Percentiles rank a stretch among this genome's conserved stretches.
phyloP scores from a whole-genome alignment of 768 basidiomycete genomes.

The Boletus coccyginus region DNA sequence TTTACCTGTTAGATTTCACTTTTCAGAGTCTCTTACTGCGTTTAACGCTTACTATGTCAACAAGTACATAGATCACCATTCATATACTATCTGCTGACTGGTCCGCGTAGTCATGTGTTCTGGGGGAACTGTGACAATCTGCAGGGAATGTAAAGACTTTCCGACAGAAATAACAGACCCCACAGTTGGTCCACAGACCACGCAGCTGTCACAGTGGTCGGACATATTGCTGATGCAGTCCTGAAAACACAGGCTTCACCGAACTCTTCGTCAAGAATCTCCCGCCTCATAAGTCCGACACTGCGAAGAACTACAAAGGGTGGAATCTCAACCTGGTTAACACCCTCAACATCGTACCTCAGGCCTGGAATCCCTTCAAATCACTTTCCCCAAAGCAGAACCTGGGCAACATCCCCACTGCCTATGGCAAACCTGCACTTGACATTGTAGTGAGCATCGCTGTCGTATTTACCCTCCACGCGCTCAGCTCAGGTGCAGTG shows the following conservation, averaged over 20 bases:
- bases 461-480: neutral
- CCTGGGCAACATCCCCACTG: slow-evolving; percentile 8
- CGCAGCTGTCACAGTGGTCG: no score
- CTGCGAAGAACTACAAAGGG: neutral
- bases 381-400: slow-evolving; percentile 4
- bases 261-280: slow-evolving; percentile 3
- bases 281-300: neutral
- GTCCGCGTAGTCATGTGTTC: no score
- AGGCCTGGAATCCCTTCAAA: slow-evolving; percentile 4
- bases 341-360: slow-evolving; percentile 10
- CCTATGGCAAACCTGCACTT: slow-evolving; percentile 5
- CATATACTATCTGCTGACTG: no score
- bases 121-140: no score
- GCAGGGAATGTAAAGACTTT: no score
- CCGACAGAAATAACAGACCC: no score
- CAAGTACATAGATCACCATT: no score
- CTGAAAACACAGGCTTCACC: slow-evolving; percentile 4
- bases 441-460: neutral
- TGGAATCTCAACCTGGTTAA: slow-evolving; percentile 23
- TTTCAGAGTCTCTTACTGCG: no score
- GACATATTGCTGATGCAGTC: no score
- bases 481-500: neutral
- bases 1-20: no score
- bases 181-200: no score
- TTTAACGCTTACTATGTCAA: no score